Evolutionary conservation across 192 early-diverging fungal genomes (phyloP), one percentile per base, ranked within the genome.

Genomic region (Entophlyctis helioformis): DNA sequence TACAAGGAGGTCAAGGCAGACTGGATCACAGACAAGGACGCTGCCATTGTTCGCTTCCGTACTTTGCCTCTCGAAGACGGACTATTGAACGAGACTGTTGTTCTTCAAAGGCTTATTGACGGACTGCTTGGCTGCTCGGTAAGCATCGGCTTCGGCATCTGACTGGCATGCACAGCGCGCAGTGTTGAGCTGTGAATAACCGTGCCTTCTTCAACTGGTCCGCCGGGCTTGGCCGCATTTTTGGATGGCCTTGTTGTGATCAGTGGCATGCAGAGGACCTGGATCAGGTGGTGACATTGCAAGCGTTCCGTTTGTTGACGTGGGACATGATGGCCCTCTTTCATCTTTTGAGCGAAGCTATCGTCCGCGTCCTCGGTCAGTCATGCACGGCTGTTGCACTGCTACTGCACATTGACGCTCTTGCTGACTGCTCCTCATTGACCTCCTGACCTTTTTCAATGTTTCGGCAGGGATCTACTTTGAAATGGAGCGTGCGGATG

Each of bases 271-370:
- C 77, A 35, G 78, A 85, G 21, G 74, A 80, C 42, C 60, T 82
- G 34, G 75, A 81, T 54, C 81, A 85, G 56, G 71, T 79, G 12
- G 80, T 88, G 1, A 83, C 77, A 2, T 57, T 82, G 38, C 71
- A 72, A 63, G 80, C 78, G 10, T 85, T 82, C 51, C 64, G 79
- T 2, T 40, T 88, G 27, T 49, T 87, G 10, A 68, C 87, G 12
- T 77, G 76, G 24, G 86, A 88, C 49, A 65, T 85, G 48, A 53
- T 88, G 42, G 60, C 67, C 4, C 46, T 88, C 4, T 88, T 85
- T 53, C 78, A 83, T 47, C 64, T 76, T 12, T 56, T 81, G 46
- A 88, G 87, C 53, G 86, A 88, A 66, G 83, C 76, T 19, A 78
- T 85, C 12, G 76, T 88, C 28, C 72, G 75, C 49, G 73, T 86